Conservation (phyloP, 2,329 filamentous ascomycete species). For the Diaporthe amygdali region DNA sequence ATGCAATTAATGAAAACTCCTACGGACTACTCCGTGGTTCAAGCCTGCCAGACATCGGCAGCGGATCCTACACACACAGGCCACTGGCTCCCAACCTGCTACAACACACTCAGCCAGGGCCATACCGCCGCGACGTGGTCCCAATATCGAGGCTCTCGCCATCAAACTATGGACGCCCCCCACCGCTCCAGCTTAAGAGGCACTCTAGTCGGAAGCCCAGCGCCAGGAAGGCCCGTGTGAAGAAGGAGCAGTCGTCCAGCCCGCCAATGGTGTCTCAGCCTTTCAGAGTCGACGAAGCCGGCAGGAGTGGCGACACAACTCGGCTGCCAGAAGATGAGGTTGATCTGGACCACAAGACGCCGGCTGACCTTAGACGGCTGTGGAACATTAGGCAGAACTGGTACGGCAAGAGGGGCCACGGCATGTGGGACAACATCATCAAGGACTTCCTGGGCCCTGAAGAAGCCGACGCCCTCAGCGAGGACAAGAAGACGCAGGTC, state of each 20-base stretch:
- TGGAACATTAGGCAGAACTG: constrained; percentile 54
- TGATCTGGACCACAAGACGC: constrained; percentile 49
- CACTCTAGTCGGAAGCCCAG: constrained; percentile 18
- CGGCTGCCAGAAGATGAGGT: constrained; percentile 26
- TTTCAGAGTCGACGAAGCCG: not conserved
- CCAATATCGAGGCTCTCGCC: constrained; percentile 17
- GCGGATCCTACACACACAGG: constrained; percentile 20
- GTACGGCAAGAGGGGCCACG: constrained; percentile 55
- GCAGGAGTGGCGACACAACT: not conserved
- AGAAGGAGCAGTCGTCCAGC: constrained; percentile 15
- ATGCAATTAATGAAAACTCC: not conserved
- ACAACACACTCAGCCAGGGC: not conserved
- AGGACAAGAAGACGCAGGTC: constrained; percentile 54
- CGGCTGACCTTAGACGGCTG: constrained; percentile 53
- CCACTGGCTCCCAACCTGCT: constrained; percentile 12
- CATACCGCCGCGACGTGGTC: constrained; percentile 18
- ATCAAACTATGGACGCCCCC: not conserved
- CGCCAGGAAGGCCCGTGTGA: not conserved
- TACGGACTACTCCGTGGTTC: not conserved
- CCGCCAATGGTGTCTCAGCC: not conserved
- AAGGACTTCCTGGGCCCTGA: constrained; percentile 46
- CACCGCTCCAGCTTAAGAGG: constrained; percentile 3
- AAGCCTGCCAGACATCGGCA: not conserved
- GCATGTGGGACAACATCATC: constrained; percentile 63
- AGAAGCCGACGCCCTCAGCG: constrained; percentile 62